Evolutionary conservation across 495 filamentous ascomycete genomes (phyloP), one percentile per base, ranked within the genome.

Genomic region (Neurospora sp.): DNA sequence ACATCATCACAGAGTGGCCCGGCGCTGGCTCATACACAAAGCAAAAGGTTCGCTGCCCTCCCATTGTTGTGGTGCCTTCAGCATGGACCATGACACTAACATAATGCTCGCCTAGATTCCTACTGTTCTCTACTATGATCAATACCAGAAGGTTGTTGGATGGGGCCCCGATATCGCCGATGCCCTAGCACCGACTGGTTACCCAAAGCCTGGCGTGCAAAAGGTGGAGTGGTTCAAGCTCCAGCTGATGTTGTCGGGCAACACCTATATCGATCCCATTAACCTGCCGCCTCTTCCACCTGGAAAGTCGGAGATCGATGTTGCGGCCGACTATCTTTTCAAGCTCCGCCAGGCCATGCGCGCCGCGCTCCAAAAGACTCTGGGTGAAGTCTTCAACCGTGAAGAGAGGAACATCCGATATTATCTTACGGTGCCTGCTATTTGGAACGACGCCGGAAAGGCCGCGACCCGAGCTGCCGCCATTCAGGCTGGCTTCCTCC

Each of bases 171-270:
- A 92, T 81, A 92, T 92, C 74, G 90, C 90, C 40, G 90, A 92
- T 80, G 90, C 90, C 61, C 83, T 92, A 70, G 90, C 90, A 61
- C 90, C 90, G 38, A 92, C 90, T 40, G 90, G 90, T 69, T 92
- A 92, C 79, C 90, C 90, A 70, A 92, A 92, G 83, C 89, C 89
- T 10, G 90, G 90, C 73, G 90, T 92, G 73, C 90, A 92, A 77
- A 92, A 92, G 82, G 90, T 92, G 9, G 90, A 92, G 76, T 92
- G 90, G 90, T 92, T 92, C 85, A 92, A 92, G 83, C 86, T 92
- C 31, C 90, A 92, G 83, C 85, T 92, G 61, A 92, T 92, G 90
- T 82, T 92, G 71, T 91, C 89, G 27, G 90, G 90, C 72, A 92
- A 92, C 83, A 92, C 90, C 6, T 92, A 92, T 78, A 92, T 92